Evolutionary conservation across 176 grass and related monocot species (phyloP), one percentile per base, ranked within the genome.

Genomic region (Typha latifolia): DNA sequence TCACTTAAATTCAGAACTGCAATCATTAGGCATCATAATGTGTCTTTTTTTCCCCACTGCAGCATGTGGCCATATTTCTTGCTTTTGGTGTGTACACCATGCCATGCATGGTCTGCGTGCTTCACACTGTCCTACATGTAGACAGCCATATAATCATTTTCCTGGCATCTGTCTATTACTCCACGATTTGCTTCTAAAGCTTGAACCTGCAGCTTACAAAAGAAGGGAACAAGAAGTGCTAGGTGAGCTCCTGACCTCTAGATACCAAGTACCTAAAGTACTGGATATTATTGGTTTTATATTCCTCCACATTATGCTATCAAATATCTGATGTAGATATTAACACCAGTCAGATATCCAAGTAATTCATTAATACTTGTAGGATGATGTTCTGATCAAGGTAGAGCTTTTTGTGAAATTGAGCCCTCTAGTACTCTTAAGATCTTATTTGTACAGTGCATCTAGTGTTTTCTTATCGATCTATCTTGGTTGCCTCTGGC

Each of bases 61-160:
- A 99, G 94, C 81, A 65, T 99, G 94, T 74, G 94, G 94, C 7
- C 94, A 99, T 76, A 83, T 79, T 66, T 93, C 84, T 72, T 99
- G 94, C 47, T 99, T 99, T 63, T 99, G 94, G 86, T 93, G 89
- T 18, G 84, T 90, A 12, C 67, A 93, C 13, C 67, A 66, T 12
- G 70, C 89, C 19, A 99, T 99, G 94, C 76, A 93, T 68, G 0
- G 0, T 10, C 2, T 52, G 22, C 64, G 5, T 19, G 81, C 71
- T 78, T 90, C 89, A 47, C 77, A 79, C 48, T 99, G 89, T 62
- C 79, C 83, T 67, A 29, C 93, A 68, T 99, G 94, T 61, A 84
- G 94, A 63, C 85, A 80, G 51, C 74, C 86, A 14, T 99, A 85
- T 72, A 51, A 51, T 16, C 94, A 99, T 83, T 99, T 99, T 22